These are phyloP conservation scores for Amphichorda felina DNA, from an alignment of 2,329 filamentous ascomycete genomes.

Conservation along the genomic window DNA sequence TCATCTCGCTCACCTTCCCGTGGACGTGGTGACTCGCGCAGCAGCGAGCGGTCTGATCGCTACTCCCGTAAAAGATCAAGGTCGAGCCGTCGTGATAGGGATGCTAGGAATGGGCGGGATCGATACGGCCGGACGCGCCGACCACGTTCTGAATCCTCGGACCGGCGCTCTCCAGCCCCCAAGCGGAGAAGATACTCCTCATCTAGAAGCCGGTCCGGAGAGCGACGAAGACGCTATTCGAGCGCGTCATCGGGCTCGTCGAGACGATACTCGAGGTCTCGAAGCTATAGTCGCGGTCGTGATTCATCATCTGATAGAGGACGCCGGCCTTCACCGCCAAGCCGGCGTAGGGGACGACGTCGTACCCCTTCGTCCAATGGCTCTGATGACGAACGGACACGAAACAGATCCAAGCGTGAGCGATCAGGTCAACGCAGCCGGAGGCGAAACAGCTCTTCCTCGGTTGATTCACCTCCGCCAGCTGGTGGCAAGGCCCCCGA, in stretches of 20 bases:
- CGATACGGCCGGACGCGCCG: conserved; percentile 10
- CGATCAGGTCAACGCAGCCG: conserved; percentile 10
- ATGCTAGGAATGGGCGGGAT: conserved; percentile 8
- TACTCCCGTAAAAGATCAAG: conserved; percentile 26
- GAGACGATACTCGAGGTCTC: conserved; percentile 12
- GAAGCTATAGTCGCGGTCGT: conserved; percentile 14
- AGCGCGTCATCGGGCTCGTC: conserved; percentile 24
- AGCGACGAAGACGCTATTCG: conserved; percentile 20
- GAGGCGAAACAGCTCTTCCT: conserved; percentile 39
- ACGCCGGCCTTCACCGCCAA: conserved; percentile 7
- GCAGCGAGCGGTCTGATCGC: conserved; percentile 13
- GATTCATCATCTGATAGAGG: conserved; percentile 5
- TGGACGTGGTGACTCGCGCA: conserved; percentile 16
- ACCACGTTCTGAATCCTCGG: conserved; percentile 23
- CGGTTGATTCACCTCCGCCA: conserved; percentile 30
- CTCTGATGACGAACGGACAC: conserved; percentile 5
- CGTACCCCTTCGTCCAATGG: conserved; percentile 7
- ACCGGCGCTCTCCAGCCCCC: conserved; percentile 26
- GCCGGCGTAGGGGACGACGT: conserved; percentile 7
- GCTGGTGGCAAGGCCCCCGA: conserved; percentile 43
- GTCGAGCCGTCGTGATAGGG: conserved; percentile 13
- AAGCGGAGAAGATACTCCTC: conserved; percentile 39
- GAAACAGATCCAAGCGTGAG: conserved; percentile 2
- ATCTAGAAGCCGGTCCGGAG: conserved; percentile 34
- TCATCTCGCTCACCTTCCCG: conserved; percentile 21